These are phyloP conservation scores for Sonneratia caseolaris DNA, from an alignment of 345 rosid genomes.

Conservation along the genomic window DNA sequence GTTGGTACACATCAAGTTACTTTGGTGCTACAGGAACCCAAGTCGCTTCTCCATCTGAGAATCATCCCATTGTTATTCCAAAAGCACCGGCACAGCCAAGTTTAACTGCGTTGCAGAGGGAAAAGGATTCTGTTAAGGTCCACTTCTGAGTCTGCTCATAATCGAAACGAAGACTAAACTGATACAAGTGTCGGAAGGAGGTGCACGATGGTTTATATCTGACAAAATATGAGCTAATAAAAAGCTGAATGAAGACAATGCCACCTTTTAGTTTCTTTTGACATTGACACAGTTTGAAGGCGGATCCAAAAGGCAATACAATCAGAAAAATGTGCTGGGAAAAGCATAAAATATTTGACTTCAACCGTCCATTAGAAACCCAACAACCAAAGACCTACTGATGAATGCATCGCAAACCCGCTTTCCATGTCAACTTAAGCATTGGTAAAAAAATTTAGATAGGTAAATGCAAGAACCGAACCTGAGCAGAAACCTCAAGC, in stretches of 20 bases:
- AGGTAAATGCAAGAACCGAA: slow-evolving; percentile 9
- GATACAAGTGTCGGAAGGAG: background rate
- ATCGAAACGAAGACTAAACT: background rate
- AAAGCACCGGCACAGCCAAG: background rate
- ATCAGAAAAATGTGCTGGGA: background rate
- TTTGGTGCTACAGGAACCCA: background rate
- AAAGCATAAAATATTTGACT: background rate
- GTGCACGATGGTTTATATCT: background rate
- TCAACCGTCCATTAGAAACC: background rate
- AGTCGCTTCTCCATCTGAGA: slow-evolving; percentile 5
- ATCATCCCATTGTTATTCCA: slow-evolving; percentile 9
- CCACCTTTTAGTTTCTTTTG: background rate
- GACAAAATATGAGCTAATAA: background rate
- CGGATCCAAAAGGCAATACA: background rate
- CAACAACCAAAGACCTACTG: background rate
- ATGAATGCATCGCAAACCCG: background rate
- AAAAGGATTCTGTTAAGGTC: background rate
- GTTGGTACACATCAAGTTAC: background rate
- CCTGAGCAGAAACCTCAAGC: slow-evolving; percentile 42
- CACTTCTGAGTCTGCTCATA: background rate
- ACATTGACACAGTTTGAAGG: background rate
- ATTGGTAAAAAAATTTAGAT: background rate
- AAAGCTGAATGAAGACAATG: background rate
- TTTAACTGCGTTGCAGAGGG: background rate
- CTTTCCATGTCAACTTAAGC: background rate